These are phyloP conservation scores for Diaporthe capsici DNA, from an alignment of 2,329 filamentous ascomycete genomes.

Conservation along the genomic window DNA sequence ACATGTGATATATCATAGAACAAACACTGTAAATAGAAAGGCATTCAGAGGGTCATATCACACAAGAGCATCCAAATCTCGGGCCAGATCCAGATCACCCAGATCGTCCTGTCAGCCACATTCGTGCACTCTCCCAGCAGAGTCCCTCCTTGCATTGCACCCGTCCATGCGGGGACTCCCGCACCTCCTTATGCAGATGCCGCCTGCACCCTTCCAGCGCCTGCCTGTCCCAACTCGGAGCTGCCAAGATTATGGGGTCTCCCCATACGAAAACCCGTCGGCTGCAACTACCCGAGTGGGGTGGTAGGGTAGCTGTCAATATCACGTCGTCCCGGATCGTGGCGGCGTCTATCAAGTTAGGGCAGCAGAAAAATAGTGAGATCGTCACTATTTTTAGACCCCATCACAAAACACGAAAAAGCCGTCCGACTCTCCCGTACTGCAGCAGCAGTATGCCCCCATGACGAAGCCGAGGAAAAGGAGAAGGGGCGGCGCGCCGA, in stretches of 20 bases:
- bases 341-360: slow-evolving; percentile 22
- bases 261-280: slow-evolving; percentile 22
- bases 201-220: background rate
- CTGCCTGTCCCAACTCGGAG: slow-evolving; percentile 16
- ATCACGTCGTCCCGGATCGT: background rate
- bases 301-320: slow-evolving; percentile 30
- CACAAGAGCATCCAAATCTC: slow-evolving; percentile 28
- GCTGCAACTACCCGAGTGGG: slow-evolving; percentile 26
- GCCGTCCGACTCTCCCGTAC: background rate
- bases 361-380: background rate
- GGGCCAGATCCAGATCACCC: slow-evolving; percentile 30
- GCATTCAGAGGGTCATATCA: slow-evolving; percentile 3
- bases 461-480: slow-evolving; percentile 14
- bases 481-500: background rate
- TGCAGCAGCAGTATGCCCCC: background rate
- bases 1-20: slow-evolving; percentile 15
- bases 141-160: slow-evolving; percentile 30
- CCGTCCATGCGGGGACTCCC: slow-evolving; percentile 33
- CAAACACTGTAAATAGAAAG: slow-evolving; percentile 17
- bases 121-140: slow-evolving; percentile 4
- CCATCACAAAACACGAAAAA: slow-evolving; percentile 29
- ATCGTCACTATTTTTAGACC: slow-evolving; percentile 28
- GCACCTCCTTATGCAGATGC: slow-evolving; percentile 29
- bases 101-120: slow-evolving; percentile 32
- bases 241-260: slow-evolving; percentile 21